Evolutionary conservation across 2,329 filamentous ascomycete species (phyloP).

Genomic region (Tolypocladium album): DNA sequence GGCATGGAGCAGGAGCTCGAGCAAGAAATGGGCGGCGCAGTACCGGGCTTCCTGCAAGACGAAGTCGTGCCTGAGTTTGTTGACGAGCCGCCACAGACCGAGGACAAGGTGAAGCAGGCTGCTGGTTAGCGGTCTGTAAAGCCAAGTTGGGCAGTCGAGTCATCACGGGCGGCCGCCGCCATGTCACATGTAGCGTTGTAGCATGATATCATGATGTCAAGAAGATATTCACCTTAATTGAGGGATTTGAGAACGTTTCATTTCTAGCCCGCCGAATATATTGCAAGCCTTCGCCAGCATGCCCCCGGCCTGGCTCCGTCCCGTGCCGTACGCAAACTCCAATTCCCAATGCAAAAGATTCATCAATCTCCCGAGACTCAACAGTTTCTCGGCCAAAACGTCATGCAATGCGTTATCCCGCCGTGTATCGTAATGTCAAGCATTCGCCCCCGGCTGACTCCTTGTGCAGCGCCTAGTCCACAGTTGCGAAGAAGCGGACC

Average conservation of each 20-base stretch:
- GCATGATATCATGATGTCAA: not conserved
- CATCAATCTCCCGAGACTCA: not conserved
- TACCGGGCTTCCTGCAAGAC: slow-evolving; percentile 84
- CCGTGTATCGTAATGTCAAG: not conserved
- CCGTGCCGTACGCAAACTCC: not conserved
- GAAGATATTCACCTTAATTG: not conserved
- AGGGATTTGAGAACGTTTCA: not conserved
- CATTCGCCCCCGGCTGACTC: too few relatives aligned
- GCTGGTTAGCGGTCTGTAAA: slow-evolving; percentile 34
- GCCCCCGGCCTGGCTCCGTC: not conserved
- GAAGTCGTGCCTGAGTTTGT: slow-evolving; percentile 82
- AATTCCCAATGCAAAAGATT: not conserved
- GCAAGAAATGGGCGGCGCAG: slow-evolving; percentile 48
- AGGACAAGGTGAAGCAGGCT: slow-evolving; percentile 72
- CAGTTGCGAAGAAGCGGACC: slow-evolving; percentile 62
- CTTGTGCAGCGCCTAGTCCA: slow-evolving; percentile 24
- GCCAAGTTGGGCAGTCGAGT: not conserved
- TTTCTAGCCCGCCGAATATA: not conserved
- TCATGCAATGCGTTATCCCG: not conserved
- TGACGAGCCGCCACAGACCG: slow-evolving; percentile 71
- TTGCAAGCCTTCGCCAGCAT: not conserved
- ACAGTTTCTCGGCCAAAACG: not conserved
- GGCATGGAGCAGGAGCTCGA: slow-evolving; percentile 92
- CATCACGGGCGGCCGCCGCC: not conserved
- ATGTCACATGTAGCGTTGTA: not conserved